A percentile compares a stretch with the other conserved stretches of the same genome.
Conservation (phyloP, 371 early-diverging fungal genomes). For the Mortierella sp. region DNA sequence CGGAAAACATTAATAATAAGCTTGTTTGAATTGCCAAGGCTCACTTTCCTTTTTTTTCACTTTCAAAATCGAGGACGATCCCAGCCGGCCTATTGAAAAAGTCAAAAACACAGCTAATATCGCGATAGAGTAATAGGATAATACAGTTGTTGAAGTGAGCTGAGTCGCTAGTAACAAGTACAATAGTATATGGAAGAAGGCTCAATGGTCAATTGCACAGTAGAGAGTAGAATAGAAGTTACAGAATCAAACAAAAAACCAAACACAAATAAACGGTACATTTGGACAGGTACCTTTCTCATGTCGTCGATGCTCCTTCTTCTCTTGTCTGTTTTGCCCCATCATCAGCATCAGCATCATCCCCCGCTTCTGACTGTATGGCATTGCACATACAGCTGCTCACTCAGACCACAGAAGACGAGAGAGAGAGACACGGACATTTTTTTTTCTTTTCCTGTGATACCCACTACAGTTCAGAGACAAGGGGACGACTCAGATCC, state of each 20-base stretch:
- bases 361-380: background rate
- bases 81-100: background rate
- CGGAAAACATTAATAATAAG: background rate
- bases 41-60: background rate
- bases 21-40: background rate
- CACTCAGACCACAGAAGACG: background rate
- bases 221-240: background rate
- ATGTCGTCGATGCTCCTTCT: conserved; percentile 4
- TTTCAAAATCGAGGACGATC: background rate
- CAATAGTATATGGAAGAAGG: background rate
- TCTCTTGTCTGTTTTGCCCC: background rate
- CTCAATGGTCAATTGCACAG: background rate
- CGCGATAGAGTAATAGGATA: background rate
- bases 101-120: background rate
- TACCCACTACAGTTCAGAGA: background rate
- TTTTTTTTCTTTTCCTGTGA: background rate
- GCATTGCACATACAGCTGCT: background rate
- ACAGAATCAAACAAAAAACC: background rate
- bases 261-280: background rate
- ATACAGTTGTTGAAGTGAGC: background rate
- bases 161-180: background rate
- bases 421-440: background rate
- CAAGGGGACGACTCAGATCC: background rate
- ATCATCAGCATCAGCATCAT: no score
- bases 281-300: background rate